phyloP scores from a whole-genome alignment of 2,329 filamentous ascomycete species.

The Aureobasidium sp. region DNA sequence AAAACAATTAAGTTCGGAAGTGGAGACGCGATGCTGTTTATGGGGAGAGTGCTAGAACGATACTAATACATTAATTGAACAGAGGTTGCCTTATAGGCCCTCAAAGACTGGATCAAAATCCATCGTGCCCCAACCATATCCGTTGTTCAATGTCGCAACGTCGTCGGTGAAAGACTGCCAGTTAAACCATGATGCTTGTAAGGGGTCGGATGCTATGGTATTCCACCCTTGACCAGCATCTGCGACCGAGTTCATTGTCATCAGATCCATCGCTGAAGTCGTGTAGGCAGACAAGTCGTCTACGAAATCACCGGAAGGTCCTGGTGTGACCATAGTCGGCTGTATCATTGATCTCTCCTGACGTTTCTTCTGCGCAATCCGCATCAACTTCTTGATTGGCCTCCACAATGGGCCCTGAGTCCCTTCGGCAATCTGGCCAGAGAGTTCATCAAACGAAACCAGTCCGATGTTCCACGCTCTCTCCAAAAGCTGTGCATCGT shows the following conservation, averaged over 20 bases:
- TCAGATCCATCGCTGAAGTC: not conserved
- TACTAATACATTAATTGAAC: not conserved
- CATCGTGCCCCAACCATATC: not conserved
- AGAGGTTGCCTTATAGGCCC: not conserved
- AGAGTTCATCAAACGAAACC: not conserved
- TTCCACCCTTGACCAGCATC: not conserved
- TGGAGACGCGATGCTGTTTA: not conserved
- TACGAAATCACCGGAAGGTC: not conserved
- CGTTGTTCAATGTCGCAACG: not conserved
- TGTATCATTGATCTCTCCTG: not conserved
- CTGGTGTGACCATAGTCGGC: not conserved
- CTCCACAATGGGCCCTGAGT: not conserved
- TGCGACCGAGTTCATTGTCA: not conserved
- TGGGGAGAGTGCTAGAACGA: not conserved
- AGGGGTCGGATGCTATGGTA: not conserved
- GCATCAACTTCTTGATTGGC: slow-evolving; percentile 11
- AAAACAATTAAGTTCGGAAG: not conserved
- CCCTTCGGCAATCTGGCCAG: not conserved
- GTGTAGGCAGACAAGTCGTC: not conserved
- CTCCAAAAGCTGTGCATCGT: not conserved
- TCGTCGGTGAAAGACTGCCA: slow-evolving; percentile 11
- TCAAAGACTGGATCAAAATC: slow-evolving; percentile 8
- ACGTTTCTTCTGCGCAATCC: not conserved
- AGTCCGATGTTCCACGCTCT: slow-evolving; percentile 3
- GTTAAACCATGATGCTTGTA: slow-evolving; percentile 9